Conservation (phyloP, 371 early-diverging fungal genomes). For the Mycotypha africana region DNA sequence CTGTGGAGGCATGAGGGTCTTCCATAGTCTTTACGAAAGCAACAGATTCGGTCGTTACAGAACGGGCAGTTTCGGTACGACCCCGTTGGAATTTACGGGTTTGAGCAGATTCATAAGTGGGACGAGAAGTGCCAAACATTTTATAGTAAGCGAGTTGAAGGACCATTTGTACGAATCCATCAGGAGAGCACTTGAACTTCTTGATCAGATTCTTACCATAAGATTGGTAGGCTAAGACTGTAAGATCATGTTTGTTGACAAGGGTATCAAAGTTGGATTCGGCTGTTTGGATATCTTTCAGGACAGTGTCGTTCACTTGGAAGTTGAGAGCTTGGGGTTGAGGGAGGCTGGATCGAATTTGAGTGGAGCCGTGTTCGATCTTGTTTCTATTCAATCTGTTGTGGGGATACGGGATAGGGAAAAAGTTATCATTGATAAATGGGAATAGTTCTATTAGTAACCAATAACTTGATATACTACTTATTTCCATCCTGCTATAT, state of each 20-base stretch:
- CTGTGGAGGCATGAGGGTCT: slow-evolving; percentile 45
- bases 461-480: too few relatives aligned
- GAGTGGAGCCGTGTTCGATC: slow-evolving; percentile 55
- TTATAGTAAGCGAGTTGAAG: slow-evolving; percentile 95
- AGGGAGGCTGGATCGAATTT: slow-evolving; percentile 50
- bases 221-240: slow-evolving; percentile 73
- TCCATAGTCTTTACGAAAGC: slow-evolving; percentile 91
- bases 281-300: slow-evolving; percentile 55
- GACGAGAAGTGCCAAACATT: slow-evolving; percentile 69
- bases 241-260: slow-evolving; percentile 72
- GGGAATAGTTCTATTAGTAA: neutral
- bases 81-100: slow-evolving; percentile 89
- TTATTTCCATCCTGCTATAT: too few relatives aligned
- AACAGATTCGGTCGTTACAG: slow-evolving; percentile 77
- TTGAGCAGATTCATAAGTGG: slow-evolving; percentile 93
- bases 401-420: neutral
- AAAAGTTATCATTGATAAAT: neutral
- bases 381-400: slow-evolving; percentile 34
- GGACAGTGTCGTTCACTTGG: slow-evolving; percentile 48
- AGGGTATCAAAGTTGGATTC: slow-evolving; percentile 64
- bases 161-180: slow-evolving; percentile 92
- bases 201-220: slow-evolving; percentile 94
- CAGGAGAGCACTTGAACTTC: slow-evolving; percentile 82
- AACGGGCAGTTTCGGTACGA: slow-evolving; percentile 92
- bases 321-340: slow-evolving; percentile 67